Conservation (phyloP, 371 early-diverging fungal species). For the Mortierella sp. region DNA sequence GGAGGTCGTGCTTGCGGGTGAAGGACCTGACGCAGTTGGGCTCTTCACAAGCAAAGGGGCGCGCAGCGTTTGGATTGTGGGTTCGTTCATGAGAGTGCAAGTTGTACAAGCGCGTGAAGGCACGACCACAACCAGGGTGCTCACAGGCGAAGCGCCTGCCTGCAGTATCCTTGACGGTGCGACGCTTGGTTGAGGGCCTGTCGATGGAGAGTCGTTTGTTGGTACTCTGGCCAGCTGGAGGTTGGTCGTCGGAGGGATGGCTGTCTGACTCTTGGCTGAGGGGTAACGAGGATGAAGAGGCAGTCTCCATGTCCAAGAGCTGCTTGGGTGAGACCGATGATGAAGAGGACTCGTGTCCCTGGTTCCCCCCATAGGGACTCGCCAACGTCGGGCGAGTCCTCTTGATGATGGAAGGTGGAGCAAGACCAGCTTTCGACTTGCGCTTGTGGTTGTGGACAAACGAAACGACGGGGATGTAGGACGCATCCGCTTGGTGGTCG, state of each 20-base stretch:
- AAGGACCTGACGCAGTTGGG: constrained; percentile 46
- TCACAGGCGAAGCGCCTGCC: constrained; percentile 59
- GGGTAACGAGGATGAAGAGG: not conserved
- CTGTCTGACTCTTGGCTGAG: not conserved
- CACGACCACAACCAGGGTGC: constrained; percentile 62
- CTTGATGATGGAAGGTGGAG: constrained; percentile 17
- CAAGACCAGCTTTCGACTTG: constrained; percentile 15
- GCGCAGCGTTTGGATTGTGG: constrained; percentile 73
- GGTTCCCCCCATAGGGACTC: constrained; percentile 43
- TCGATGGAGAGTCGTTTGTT: not conserved
- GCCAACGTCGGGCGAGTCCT: constrained; percentile 50
- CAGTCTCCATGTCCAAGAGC: not conserved
- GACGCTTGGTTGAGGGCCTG: constrained; percentile 20
- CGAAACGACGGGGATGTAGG: not conserved
- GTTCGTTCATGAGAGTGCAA: constrained; percentile 78
- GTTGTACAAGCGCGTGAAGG: constrained; percentile 80
- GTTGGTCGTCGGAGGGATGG: not conserved
- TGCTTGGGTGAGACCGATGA: not conserved
- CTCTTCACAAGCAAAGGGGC: constrained; percentile 66
- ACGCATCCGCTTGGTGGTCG: not conserved
- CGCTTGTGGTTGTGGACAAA: constrained; percentile 26
- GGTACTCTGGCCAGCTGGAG: not conserved
- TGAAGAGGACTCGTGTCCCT: not conserved
- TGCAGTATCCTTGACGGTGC: constrained; percentile 34
- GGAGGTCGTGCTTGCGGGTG: constrained; percentile 61